Evolutionary conservation across 140 eudicot genomes (phyloP), one percentile per base, ranked within the genome.

Genomic region (Stevia rebaudiana): DNA sequence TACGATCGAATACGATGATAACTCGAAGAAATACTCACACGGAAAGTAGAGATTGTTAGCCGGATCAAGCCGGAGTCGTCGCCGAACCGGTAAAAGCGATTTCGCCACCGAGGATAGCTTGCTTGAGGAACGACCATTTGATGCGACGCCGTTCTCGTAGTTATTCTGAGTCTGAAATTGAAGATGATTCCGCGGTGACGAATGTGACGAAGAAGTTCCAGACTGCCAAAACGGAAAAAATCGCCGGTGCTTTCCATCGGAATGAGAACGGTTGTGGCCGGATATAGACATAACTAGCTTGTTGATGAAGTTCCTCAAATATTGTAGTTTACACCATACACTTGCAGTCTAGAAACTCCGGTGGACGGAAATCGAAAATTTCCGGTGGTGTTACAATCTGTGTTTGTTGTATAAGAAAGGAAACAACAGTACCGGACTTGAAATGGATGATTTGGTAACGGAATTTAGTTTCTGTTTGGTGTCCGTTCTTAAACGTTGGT

Each of bases 61-160:
- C 13, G 97, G 97, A 80, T 90, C 97, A 30, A 90, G 89, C n/a
- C 87, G 81, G 50, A 90, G 97, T 6, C 94, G 72, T 15, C 95
- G 85, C 43, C 85, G 72, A 23, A 81, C 74, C 0, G 97, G 97
- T 0, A 90, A 71, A 13, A 90, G 44, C 58, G 89, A 81, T 62
- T 80, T 83, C 18, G 92, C 89, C 23, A 81, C 87, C 46, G 88
- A 86, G 2, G 84, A 70, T 18, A 82, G 82, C 30, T 79, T 77
- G 9, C 61, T 68, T 1, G 77, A 42, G 65, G 75, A 55, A 0
- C 65, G 72, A 51, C 61, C 36, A 24, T 71, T 68, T 1, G 77
- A 31, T 31, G 22, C 70, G 46, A 40, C 78, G 35, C 74, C 78
- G 60, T 75, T 76, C 39, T 61, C 80, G 31, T 56, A 62, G 44